These are phyloP conservation scores for Aureobasidium sp. DNA, from an alignment of 2,329 filamentous ascomycete genomes.

Conservation along the genomic window DNA sequence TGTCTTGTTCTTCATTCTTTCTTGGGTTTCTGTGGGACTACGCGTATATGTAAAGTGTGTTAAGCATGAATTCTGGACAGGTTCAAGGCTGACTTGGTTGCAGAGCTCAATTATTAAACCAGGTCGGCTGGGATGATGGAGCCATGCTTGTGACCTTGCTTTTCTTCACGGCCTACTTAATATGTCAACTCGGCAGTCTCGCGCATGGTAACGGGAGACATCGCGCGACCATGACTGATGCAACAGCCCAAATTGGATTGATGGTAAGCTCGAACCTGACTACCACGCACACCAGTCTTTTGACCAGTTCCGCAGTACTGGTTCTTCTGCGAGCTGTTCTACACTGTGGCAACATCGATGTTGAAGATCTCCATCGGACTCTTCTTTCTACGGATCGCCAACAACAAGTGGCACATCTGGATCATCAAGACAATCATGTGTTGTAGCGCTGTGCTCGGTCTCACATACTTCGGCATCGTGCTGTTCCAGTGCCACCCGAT, in stretches of 20 bases:
- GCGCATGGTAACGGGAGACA: constrained; percentile 35
- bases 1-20: constrained; percentile 9
- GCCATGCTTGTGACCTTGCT: constrained; percentile 34
- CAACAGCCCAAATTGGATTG: constrained; percentile 22
- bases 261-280: constrained; percentile 1
- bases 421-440: constrained; percentile 42
- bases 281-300: not conserved
- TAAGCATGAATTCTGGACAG: not conserved
- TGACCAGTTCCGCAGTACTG: constrained; percentile 34
- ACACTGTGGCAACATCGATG: constrained; percentile 42
- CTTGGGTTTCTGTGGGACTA: constrained; percentile 6
- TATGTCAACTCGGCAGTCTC: constrained; percentile 34
- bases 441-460: constrained; percentile 39
- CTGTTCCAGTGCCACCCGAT: constrained; percentile 50
- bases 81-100: not conserved
- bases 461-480: constrained; percentile 45
- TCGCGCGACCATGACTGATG: constrained; percentile 28
- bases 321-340: constrained; percentile 52
- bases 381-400: constrained; percentile 47
- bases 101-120: constrained; percentile 30
- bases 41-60: constrained; percentile 18
- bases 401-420: constrained; percentile 38
- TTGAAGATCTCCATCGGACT: constrained; percentile 48
- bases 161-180: constrained; percentile 35
- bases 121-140: constrained; percentile 37